Conservation (phyloP, 495 filamentous ascomycete species). For the Podospora tetraspora region DNA sequence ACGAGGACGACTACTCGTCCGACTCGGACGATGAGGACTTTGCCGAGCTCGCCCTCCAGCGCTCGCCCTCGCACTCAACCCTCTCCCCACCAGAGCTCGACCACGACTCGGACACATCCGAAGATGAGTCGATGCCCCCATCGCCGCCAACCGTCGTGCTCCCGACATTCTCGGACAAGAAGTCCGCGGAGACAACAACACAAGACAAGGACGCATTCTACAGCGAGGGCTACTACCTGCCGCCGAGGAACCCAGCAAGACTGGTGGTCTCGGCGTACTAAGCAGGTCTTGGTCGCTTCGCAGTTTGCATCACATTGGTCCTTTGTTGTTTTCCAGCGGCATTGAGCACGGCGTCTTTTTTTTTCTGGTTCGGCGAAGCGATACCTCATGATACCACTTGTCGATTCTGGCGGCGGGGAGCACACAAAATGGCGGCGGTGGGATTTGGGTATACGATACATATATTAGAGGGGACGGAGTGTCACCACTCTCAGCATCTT, state of each 20-base stretch:
- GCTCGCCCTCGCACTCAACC: slow-evolving; percentile 66
- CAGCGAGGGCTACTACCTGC: slow-evolving; percentile 57
- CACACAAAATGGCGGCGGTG: neutral
- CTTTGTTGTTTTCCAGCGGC: slow-evolving; percentile 21
- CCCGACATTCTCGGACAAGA: slow-evolving; percentile 66
- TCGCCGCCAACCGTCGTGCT: slow-evolving; percentile 67
- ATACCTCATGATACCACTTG: slow-evolving; percentile 16
- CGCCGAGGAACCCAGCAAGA: slow-evolving; percentile 41
- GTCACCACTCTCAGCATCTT: neutral
- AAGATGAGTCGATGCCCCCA: slow-evolving; percentile 71
- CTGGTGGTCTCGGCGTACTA: slow-evolving; percentile 44
- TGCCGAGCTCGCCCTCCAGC: slow-evolving; percentile 63
- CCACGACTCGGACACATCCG: slow-evolving; percentile 59
- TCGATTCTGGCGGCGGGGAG: neutral
- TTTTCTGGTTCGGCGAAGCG: neutral
- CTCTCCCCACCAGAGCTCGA: slow-evolving; percentile 66
- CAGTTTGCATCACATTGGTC: slow-evolving; percentile 17
- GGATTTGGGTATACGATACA: neutral
- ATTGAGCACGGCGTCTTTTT: slow-evolving; percentile 26
- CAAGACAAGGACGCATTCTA: slow-evolving; percentile 50
- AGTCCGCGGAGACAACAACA: slow-evolving; percentile 22
- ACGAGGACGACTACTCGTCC: slow-evolving; percentile 52
- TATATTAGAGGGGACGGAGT: neutral
- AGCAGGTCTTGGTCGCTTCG: slow-evolving; percentile 4
- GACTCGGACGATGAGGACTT: slow-evolving; percentile 58